Evolutionary conservation across 2,329 filamentous ascomycete species (phyloP), one percentile per base, ranked within the genome.

Genomic region (Fusarium decemcellulare): DNA sequence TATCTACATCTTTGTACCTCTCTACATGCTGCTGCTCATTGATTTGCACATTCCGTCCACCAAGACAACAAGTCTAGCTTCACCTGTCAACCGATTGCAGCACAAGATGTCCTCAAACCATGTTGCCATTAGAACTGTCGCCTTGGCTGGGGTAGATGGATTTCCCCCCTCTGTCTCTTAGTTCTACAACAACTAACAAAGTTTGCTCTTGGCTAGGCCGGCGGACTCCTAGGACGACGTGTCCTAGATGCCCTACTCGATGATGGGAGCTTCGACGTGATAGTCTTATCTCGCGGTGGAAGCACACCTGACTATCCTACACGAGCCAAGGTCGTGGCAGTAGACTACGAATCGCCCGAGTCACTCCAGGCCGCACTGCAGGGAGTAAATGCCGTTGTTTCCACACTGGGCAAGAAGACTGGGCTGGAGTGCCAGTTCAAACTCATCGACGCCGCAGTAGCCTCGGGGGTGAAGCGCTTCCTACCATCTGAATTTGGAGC

Each of bases 401-500:
- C 43, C n/a, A 56, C 42, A 6, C 59, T 61, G 6, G 59, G 59
- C 2, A 61, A 61, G 18, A 48, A n/a, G 5, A 61, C 18, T 6
- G 59, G 59, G 3, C 16, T 61, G 11, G 34, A 61, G 18, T 36
- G 34, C 18, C 59, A 61, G 44, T 56, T 61, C 27, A 37, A 18
- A 30, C 59, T 61, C 8, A 61, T 61, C 11, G 59, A 61, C 32
- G 59, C 59, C 14, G 59, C 44, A 3, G 59, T 39, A 5, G 37
- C 44, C 12, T 43, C 30, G 8, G 51, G 59, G 10, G 59, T 61
- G 7, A 61, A 61, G 9, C 44, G 59, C 8, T 61, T 61, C 37
- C 4, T 61, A 32, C 59, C 59, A 4, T 61, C 59, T 3, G 59
- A 61, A n/a, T 61, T 61, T 8, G 59, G 59, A 8, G 59, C 59